Conservation (phyloP, 148 eudicot species). For the Oxyria digyna region DNA sequence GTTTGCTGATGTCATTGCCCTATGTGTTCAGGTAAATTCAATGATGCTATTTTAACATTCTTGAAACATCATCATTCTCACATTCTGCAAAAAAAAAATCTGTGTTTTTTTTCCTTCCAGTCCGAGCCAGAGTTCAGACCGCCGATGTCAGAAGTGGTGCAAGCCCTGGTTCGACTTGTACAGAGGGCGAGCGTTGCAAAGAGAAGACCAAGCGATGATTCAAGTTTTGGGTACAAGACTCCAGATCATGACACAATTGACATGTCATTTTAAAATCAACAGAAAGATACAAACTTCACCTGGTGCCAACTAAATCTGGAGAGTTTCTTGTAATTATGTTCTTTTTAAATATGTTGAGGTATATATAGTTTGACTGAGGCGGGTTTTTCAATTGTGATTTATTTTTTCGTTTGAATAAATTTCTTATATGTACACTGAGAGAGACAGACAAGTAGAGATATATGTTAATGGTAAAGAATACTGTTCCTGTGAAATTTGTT, state of each 20-base stretch:
- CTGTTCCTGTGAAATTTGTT: not conserved
- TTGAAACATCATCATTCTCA: not conserved
- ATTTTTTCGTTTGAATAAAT: not conserved
- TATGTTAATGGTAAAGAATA: not conserved
- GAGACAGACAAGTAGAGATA: not conserved
- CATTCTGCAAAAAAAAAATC: not conserved
- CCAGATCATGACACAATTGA: slow-evolving; percentile 73
- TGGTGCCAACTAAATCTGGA: not conserved
- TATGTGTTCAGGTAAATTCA: slow-evolving; percentile 81
- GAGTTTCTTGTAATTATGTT: not conserved
- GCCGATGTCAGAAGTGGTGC: slow-evolving; percentile 99
- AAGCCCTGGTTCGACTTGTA: slow-evolving; percentile 82
- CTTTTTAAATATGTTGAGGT: not conserved
- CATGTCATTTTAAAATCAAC: slow-evolving; percentile 24
- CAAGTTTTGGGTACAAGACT: slow-evolving; percentile 61
- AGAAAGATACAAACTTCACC: not conserved
- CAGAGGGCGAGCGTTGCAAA: slow-evolving; percentile 78
- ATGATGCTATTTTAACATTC: not conserved
- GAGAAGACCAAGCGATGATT: slow-evolving; percentile 72
- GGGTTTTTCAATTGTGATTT: not conserved
- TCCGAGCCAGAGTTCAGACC: slow-evolving; percentile 96
- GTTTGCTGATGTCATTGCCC: slow-evolving; percentile 87
- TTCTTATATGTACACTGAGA: not conserved
- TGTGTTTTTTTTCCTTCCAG: slow-evolving; percentile 20
- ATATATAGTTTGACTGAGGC: slow-evolving; percentile 7